Base-by-base conservation (phyloP, 1,284 basidiomycete genomes). In the Apiotrichum siamense region DNA sequence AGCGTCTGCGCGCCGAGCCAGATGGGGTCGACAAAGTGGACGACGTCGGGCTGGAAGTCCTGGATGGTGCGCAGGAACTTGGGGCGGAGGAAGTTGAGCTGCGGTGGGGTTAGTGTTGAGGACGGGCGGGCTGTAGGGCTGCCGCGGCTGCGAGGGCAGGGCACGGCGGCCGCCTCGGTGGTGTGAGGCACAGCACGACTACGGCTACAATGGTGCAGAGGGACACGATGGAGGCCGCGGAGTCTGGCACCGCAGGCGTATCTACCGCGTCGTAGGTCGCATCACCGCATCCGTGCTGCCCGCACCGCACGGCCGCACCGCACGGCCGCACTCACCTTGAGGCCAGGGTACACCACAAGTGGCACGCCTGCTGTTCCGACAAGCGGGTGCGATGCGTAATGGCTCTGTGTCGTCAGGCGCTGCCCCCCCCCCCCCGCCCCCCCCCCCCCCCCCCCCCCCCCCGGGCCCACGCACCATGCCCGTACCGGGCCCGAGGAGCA, bases 331-430 rank as follows among this genome's bases (percentile, higher is more conserved):
- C 49, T 24, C 27, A 62, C 61, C 60, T 79, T 80, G 41, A 81
- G 71, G 0, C 78, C 78, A 0, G 79, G 79, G 55, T 80, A 81
- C 37, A 80, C 69, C 31, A 80, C 64, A 4, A 81, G 67, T 0
- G 80, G 80, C 7, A 81, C 69, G 15, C 80, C 79, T n/a, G 76
- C 70, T 0, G 80, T 81, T 9, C 79, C 79, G 7, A 80, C 77
- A 0, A 81, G 72, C 3, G 79, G 76, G 50, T 80, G 78, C 0
- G 76, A 77, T 5, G 78, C 77, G 61, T 80, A 80, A 43, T 75
- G 65, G 23, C 72, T 72, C 72, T 75, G 49, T 3, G 2, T n/a
- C 1, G 36, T 44, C 23, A 53, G 40, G n/a, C n/a, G n/a, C n/a
- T n/a, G n/a, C n/a, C n/a, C n/a, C n/a, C n/a, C n/a, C n/a, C n/a